Percentiles rank a stretch among this genome's conserved stretches.
These are phyloP conservation scores for Fusarium sp. DNA, from an alignment of 2,329 filamentous ascomycete species.

Conservation along the genomic window DNA sequence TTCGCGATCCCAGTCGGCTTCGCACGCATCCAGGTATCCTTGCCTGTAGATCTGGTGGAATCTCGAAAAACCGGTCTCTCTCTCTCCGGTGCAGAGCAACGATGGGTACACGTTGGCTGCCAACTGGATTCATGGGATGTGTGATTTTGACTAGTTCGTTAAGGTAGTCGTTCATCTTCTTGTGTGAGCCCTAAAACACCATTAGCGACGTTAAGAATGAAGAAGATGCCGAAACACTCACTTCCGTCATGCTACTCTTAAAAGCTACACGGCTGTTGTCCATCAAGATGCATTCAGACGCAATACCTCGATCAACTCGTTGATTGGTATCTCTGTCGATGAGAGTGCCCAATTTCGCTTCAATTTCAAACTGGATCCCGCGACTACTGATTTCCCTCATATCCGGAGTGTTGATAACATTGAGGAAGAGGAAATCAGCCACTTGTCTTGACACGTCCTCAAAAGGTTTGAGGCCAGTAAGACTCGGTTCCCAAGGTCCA, in stretches of 20 bases:
- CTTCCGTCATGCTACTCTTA: constrained; percentile 89
- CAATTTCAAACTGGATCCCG: constrained; percentile 86
- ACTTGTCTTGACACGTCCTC: constrained; percentile 80
- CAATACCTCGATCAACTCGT: constrained; percentile 73
- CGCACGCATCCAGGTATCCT: constrained; percentile 73
- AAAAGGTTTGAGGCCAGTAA: constrained; percentile 75
- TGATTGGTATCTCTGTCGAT: constrained; percentile 77
- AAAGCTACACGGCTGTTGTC: constrained; percentile 74
- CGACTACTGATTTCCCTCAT: constrained; percentile 70
- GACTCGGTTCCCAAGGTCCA: constrained; percentile 72
- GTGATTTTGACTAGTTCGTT: constrained; percentile 74
- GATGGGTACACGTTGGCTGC: constrained; percentile 68
- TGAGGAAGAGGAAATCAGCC: constrained; percentile 82
- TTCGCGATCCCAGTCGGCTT: constrained; percentile 65
- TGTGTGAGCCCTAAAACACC: constrained; percentile 75
- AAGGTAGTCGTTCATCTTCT: constrained; percentile 83
- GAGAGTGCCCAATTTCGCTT: constrained; percentile 90
- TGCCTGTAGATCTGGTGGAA: constrained; percentile 68
- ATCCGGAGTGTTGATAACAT: constrained; percentile 75
- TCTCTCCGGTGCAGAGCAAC: constrained; percentile 86
- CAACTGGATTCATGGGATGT: constrained; percentile 61
- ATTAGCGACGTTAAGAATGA: constrained; percentile 24
- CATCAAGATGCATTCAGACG: constrained; percentile 76
- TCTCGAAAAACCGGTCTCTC: constrained; percentile 83
- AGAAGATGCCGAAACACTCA: constrained; percentile 53